phyloP scores from a whole-genome alignment of 2,329 filamentous ascomycete species.

The Sporothrix variecibatus region DNA sequence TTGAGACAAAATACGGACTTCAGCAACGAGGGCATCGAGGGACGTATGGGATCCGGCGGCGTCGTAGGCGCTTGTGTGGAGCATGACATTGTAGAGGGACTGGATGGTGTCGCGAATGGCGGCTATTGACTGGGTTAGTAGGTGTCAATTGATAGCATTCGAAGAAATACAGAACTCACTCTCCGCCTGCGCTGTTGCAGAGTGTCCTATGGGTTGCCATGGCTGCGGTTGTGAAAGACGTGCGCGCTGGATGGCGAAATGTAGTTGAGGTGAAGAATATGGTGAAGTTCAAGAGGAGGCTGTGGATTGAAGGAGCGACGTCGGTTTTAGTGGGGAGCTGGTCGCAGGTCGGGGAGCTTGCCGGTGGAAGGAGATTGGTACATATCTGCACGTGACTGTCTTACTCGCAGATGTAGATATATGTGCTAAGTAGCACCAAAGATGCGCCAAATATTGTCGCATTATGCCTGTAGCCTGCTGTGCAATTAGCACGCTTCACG shows the following conservation, averaged over 20 bases:
- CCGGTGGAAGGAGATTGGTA: not conserved
- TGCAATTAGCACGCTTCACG: not conserved
- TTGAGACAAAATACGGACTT: constrained; percentile 50
- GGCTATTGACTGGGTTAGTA: constrained; percentile 14
- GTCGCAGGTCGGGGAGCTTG: not conserved
- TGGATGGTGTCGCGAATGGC: constrained; percentile 55
- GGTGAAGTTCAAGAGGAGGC: not conserved
- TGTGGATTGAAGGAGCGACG: not conserved
- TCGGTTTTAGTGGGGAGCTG: constrained; percentile 7
- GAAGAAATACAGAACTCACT: constrained; percentile 27
- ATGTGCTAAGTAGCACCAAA: not conserved
- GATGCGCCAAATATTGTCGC: too few relatives aligned
- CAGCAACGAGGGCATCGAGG: constrained; percentile 57
- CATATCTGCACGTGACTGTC: not conserved
- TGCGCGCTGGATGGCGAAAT: not conserved
- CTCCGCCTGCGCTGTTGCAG: constrained; percentile 29
- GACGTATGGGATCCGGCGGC: constrained; percentile 48
- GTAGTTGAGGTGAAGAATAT: not conserved
- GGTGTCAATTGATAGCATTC: too few relatives aligned
- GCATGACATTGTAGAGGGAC: constrained; percentile 64
- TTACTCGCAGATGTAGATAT: too few relatives aligned
- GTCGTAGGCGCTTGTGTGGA: constrained; percentile 65
- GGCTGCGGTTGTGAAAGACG: constrained; percentile 21
- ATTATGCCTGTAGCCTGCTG: not conserved
- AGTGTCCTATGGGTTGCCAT: constrained; percentile 46